Evolutionary conservation across 2,329 filamentous ascomycete genomes (phyloP).

Genomic region (Aschersonia sp.): DNA sequence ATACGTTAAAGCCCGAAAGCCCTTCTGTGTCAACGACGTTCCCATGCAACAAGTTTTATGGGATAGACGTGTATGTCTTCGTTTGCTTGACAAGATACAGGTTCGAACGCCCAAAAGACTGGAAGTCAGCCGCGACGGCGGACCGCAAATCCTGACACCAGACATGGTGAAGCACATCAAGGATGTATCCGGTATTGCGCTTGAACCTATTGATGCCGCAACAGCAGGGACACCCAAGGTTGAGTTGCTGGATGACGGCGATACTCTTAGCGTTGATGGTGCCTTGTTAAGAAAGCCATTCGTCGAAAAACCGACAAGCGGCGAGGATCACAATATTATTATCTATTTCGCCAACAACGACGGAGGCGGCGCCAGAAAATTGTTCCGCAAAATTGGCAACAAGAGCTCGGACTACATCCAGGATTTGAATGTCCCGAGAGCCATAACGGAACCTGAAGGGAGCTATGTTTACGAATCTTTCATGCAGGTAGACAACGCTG

Average conservation of each 20-base stretch:
- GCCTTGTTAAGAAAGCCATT: conserved; percentile 76
- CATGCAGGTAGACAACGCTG: conserved; percentile 87
- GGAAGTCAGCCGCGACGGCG: conserved; percentile 87
- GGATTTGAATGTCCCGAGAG: conserved; percentile 60
- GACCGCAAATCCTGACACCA: conserved; percentile 61
- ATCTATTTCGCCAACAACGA: conserved; percentile 87
- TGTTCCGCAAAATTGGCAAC: conserved; percentile 96
- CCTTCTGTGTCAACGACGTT: conserved; percentile 94
- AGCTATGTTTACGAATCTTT: conserved; percentile 98
- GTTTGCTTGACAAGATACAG: conserved; percentile 73
- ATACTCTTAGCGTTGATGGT: conserved; percentile 80
- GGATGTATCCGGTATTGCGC: conserved; percentile 60
- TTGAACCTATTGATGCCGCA: conserved; percentile 55
- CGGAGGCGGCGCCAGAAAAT: conserved; percentile 75
- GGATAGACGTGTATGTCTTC: conserved; percentile 83
- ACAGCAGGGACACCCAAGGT: conserved; percentile 55
- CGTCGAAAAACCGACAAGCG: conserved; percentile 95
- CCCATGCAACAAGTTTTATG: conserved; percentile 95
- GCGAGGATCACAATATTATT: conserved; percentile 96
- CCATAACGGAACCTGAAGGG: conserved; percentile 62
- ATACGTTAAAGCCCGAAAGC: conserved; percentile 83
- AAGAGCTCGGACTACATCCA: conserved; percentile 93
- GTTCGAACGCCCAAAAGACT: conserved; percentile 80
- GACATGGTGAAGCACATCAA: conserved; percentile 71
- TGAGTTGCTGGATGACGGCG: conserved; percentile 77